A percentile compares a stretch with the other conserved stretches of the same genome.
Conservation (phyloP, 148 eudicot species). For the Suaeda aralocaspica region DNA sequence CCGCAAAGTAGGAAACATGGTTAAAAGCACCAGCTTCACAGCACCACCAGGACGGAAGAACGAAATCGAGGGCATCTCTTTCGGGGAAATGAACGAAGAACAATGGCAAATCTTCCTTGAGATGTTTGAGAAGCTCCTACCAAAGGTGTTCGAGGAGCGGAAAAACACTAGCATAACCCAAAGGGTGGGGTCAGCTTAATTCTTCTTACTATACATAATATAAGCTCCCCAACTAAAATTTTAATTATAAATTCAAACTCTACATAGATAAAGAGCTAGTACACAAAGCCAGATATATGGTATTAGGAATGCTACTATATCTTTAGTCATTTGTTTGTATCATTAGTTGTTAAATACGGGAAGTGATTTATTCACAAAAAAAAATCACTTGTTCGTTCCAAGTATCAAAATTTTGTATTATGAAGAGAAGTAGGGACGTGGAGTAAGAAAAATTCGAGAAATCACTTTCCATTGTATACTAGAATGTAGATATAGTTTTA, state of each 20-base stretch:
- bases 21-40: slow-evolving; percentile 53
- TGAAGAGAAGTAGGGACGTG: too few relatives aligned
- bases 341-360: slow-evolving; percentile 25
- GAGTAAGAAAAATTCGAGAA: too few relatives aligned
- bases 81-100: slow-evolving; percentile 52
- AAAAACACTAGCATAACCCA: slow-evolving; percentile 45
- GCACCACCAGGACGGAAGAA: slow-evolving; percentile 33
- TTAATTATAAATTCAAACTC: too few relatives aligned
- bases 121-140: slow-evolving; percentile 52
- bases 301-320: slow-evolving; percentile 10
- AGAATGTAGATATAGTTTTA: slow-evolving; percentile 30
- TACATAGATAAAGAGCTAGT: background rate
- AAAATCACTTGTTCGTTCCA: too few relatives aligned
- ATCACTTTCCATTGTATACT: too few relatives aligned
- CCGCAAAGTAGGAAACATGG: slow-evolving; percentile 26
- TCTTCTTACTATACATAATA: background rate
- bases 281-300: slow-evolving; percentile 4
- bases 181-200: slow-evolving; percentile 70
- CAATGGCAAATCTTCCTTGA: slow-evolving; percentile 71
- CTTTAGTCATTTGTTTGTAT: slow-evolving; percentile 11
- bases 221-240: background rate
- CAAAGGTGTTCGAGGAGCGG: slow-evolving; percentile 59
- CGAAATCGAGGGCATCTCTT: slow-evolving; percentile 47
- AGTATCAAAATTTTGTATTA: too few relatives aligned
- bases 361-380: too few relatives aligned